These are phyloP conservation scores for Aspergillus funiculosus DNA, from an alignment of 495 filamentous ascomycete genomes.

Conservation along the genomic window DNA sequence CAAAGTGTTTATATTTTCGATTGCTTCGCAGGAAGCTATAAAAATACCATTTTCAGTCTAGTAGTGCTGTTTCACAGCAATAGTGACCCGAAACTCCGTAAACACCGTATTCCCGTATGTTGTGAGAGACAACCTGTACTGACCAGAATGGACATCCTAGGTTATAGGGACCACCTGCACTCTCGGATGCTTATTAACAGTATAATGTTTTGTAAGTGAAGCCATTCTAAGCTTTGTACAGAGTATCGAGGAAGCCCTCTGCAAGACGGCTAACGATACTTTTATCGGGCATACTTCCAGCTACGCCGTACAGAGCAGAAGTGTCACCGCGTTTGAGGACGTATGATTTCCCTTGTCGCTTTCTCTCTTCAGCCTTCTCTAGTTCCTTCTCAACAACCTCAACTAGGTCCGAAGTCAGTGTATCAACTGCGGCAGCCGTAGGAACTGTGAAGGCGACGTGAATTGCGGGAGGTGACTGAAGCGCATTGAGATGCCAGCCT, in stretches of 20 bases:
- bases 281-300: constrained; percentile 91
- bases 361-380: constrained; percentile 69
- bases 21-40: background rate
- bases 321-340: constrained; percentile 56
- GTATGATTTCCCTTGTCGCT: constrained; percentile 53
- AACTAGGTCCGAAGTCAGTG: constrained; percentile 69
- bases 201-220: constrained; percentile 2
- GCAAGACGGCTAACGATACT: constrained; percentile 87
- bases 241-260: constrained; percentile 84
- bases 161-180: background rate
- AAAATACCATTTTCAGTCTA: constrained; percentile 6
- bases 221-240: constrained; percentile 77
- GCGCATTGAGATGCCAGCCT: constrained; percentile 94
- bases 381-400: constrained; percentile 73
- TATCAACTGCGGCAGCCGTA: constrained; percentile 71
- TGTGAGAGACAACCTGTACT: constrained; percentile 5
- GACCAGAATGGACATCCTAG: background rate
- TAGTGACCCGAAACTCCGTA: background rate
- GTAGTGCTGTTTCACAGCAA: constrained; percentile 3
- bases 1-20: background rate
- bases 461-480: constrained; percentile 88
- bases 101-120: constrained; percentile 14
- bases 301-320: constrained; percentile 89
- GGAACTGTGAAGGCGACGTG: constrained; percentile 94
- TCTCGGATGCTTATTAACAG: constrained; percentile 15